These are phyloP conservation scores for Ceratobasidium sp. DNA, from an alignment of 1,284 basidiomycete species.

Conservation along the genomic window DNA sequence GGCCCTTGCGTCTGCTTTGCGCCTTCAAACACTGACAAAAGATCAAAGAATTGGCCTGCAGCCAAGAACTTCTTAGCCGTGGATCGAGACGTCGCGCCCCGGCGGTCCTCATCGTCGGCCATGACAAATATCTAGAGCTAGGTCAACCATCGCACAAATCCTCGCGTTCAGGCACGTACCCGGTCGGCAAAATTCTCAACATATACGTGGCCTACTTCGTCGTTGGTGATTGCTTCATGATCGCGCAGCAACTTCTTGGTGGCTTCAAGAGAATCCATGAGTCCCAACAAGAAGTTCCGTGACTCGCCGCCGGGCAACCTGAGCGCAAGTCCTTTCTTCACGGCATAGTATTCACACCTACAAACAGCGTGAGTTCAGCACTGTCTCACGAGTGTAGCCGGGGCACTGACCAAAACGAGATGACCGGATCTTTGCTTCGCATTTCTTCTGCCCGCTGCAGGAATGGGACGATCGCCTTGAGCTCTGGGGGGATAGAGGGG, in stretches of 20 bases:
- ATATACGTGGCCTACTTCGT: constrained; percentile 46
- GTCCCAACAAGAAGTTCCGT: constrained; percentile 22
- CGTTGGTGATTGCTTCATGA: constrained; percentile 42
- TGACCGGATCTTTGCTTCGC: constrained; percentile 49
- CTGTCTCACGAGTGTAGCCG: background rate
- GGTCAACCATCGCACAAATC: constrained; percentile 3
- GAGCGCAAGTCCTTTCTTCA: constrained; percentile 33
- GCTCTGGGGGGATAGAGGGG: constrained; percentile 44
- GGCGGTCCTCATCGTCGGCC: constrained; percentile 50
- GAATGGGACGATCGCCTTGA: constrained; percentile 48
- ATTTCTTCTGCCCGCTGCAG: constrained; percentile 50
- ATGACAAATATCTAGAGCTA: constrained; percentile 45
- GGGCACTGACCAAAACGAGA: constrained; percentile 46
- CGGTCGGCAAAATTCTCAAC: constrained; percentile 47
- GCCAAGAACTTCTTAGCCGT: constrained; percentile 92
- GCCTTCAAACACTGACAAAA: constrained; percentile 81
- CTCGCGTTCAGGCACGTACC: constrained; percentile 1
- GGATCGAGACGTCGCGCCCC: constrained; percentile 58
- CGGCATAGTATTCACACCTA: constrained; percentile 44
- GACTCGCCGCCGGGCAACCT: constrained; percentile 22
- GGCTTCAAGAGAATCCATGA: constrained; percentile 44
- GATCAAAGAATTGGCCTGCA: constrained; percentile 87
- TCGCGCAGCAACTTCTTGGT: constrained; percentile 34
- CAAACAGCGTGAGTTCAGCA: constrained; percentile 2
- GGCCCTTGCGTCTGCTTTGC: constrained; percentile 57